phyloP scores from a whole-genome alignment of 768 basidiomycete genomes.

The Amanita pseudoporphyria region DNA sequence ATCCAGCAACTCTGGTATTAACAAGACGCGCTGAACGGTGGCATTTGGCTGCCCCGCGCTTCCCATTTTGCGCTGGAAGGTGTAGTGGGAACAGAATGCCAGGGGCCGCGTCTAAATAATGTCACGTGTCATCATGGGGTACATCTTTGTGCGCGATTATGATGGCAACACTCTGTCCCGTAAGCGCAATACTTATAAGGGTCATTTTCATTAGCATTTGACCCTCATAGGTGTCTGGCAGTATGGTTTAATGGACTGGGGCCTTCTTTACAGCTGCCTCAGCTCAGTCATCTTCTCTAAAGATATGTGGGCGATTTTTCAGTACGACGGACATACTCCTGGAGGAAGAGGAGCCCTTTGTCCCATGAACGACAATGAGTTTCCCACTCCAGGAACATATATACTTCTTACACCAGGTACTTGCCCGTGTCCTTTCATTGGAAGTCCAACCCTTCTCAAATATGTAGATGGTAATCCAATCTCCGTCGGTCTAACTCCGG shows the following conservation, averaged over 20 bases:
- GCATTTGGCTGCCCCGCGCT: background rate
- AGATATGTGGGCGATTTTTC: background rate
- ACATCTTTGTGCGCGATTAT: too few relatives aligned
- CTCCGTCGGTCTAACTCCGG: conserved; percentile 6
- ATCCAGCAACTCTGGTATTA: conserved; percentile 50
- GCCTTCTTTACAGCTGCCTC: conserved; percentile 11
- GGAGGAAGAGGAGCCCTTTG: conserved; percentile 3
- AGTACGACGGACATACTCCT: background rate
- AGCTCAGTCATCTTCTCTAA: conserved; percentile 12
- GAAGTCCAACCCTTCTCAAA: background rate
- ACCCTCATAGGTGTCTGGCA: conserved; percentile 14
- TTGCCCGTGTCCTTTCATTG: too few relatives aligned
- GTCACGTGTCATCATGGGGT: too few relatives aligned
- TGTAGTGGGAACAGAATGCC: background rate
- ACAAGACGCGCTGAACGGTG: conserved; percentile 30
- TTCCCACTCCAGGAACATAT: background rate
- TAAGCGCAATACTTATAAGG: too few relatives aligned
- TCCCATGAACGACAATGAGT: conserved; percentile 8
- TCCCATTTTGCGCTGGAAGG: background rate
- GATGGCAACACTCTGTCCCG: too few relatives aligned
- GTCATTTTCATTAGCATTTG: too few relatives aligned
- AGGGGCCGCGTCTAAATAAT: too few relatives aligned
- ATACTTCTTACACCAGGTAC: background rate
- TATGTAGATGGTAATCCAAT: conserved; percentile 7
- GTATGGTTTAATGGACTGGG: conserved; percentile 13